Evolutionary conservation across 306 rosid species (phyloP), one percentile per base, ranked within the genome.

Genomic region (Gillenia trifoliata): DNA sequence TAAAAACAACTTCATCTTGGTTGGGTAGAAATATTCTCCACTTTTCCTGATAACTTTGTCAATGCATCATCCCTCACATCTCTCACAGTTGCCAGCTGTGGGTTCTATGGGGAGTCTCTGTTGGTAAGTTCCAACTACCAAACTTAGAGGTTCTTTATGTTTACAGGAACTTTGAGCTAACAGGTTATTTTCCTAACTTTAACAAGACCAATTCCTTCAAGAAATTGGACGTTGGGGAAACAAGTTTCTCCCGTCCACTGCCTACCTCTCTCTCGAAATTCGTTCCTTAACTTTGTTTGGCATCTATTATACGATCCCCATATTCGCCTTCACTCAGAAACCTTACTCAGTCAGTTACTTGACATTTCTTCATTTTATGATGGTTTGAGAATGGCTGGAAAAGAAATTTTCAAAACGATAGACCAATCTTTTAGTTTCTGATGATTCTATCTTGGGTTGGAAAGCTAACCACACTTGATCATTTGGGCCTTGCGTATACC

Each of bases 111-210:
- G 5, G 30, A 68, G 23, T 77, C 10, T 70, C 70, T 22, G 1
- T 3, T 2, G 52, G 41, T 0, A 31, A 69, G 41, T 69, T 77
- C 16, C 36, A 68, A 1, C 62, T 68, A 6, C 62, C 70, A 25
- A 75, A 83, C 20, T 45, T 83, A 45, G n/a, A 22, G 29, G 0
- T 8, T 36, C 75, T 85, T 11, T 0, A 0, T 5, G 3, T 80
- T 5, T 0, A 19, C 2, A 0, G 0, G 1, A 86, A 88, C 36
- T 23, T 0, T 2, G 0, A 81, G 15, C 83, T 88, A n/a, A 55
- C 0, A 1, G 87, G 88, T 43, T 38, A 68, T 23, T 61, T 88
- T 23, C 88, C 85, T 11, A 82, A 75, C 41, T 75, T 83, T 66
- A 74, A 61, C 43, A 55, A 45, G 1, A 76, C 34, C 2, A 23